A percentile compares a stretch with the other conserved stretches of the same genome.
Conservation (phyloP, 768 basidiomycete species). For the Collybia nuda region DNA sequence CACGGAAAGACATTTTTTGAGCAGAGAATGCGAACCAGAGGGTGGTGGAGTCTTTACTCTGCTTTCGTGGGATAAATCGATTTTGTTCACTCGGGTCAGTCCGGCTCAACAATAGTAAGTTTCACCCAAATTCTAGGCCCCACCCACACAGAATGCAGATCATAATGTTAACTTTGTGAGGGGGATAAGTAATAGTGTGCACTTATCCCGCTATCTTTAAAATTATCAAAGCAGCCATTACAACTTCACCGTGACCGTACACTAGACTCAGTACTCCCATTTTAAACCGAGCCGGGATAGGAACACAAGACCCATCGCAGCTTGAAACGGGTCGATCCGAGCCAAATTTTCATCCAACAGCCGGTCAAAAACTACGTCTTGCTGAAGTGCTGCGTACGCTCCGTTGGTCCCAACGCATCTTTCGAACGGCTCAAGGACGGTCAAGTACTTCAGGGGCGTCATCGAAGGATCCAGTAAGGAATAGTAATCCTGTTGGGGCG, state of each 20-base stretch:
- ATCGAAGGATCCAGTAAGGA: conserved; percentile 18
- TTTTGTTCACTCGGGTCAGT: conserved; percentile 31
- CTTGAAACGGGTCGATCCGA: conserved; percentile 39
- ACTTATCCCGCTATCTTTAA: neutral
- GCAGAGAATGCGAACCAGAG: neutral
- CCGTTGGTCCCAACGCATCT: conserved; percentile 15
- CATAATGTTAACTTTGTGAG: neutral
- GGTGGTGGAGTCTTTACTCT: conserved; percentile 14
- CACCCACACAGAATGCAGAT: neutral
- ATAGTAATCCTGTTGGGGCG: neutral
- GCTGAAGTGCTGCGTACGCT: conserved; percentile 15
- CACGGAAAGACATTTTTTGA: conserved; percentile 35
- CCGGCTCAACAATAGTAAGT: conserved; percentile 26
- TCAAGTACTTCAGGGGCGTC: conserved; percentile 34
- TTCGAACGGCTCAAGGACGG: conserved; percentile 26
- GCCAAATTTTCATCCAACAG: conserved; percentile 34
- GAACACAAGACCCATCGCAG: conserved; percentile 47
- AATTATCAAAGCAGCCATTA: too few species aligned
- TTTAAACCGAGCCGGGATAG: conserved; percentile 36
- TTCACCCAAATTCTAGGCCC: conserved; percentile 1
- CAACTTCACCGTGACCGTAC: neutral
- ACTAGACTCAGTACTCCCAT: conserved; percentile 22
- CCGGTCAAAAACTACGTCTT: conserved; percentile 24
- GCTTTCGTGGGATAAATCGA: conserved; percentile 6
- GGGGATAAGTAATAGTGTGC: conserved; percentile 5